These are phyloP conservation scores for Phytophthora meadii DNA, from an alignment of 352 stramenopile species.

Conservation along the genomic window DNA sequence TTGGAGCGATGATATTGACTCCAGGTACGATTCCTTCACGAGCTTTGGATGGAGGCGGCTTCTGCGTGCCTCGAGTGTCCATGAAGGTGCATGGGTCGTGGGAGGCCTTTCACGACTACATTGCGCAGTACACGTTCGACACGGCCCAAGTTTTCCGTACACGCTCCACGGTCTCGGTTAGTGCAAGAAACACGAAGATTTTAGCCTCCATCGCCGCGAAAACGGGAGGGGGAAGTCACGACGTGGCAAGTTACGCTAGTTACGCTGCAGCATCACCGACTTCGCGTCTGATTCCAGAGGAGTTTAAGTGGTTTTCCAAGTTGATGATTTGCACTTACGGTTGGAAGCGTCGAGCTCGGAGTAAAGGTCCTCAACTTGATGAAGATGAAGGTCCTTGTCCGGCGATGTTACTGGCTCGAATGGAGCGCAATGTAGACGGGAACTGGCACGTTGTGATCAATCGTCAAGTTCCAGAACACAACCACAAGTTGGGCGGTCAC, in stretches of 20 bases:
- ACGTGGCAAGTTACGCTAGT: conserved; percentile 50
- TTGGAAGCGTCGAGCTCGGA: conserved; percentile 72
- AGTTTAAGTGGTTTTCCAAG: conserved; percentile 80
- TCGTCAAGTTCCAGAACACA: conserved; percentile 71
- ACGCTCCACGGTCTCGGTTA: conserved; percentile 71
- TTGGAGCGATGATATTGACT: conserved; percentile 36
- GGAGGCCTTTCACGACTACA: conserved; percentile 63
- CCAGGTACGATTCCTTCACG: conserved; percentile 39
- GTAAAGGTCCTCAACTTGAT: conserved; percentile 32
- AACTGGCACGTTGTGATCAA: conserved; percentile 76
- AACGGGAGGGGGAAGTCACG: conserved; percentile 16
- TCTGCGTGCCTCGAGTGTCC: conserved; percentile 40
- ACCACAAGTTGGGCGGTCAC: conserved; percentile 46
- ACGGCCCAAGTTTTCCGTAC: conserved; percentile 77
- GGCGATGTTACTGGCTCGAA: conserved; percentile 71
- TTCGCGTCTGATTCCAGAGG: conserved; percentile 53
- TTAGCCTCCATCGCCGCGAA: conserved; percentile 32
- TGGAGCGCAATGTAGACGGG: conserved; percentile 71
- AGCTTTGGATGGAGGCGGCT: conserved; percentile 37
- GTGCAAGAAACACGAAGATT: conserved; percentile 65
- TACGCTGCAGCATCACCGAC: conserved; percentile 31
- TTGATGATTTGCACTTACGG: conserved; percentile 79
- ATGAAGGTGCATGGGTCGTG: conserved; percentile 66
- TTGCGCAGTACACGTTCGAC: conserved; percentile 62
- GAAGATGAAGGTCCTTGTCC: conserved; percentile 45